A percentile compares a stretch with the other conserved stretches of the same genome.
phyloP scores from a whole-genome alignment of 1,284 basidiomycete species.

The Tilletia setariae region DNA sequence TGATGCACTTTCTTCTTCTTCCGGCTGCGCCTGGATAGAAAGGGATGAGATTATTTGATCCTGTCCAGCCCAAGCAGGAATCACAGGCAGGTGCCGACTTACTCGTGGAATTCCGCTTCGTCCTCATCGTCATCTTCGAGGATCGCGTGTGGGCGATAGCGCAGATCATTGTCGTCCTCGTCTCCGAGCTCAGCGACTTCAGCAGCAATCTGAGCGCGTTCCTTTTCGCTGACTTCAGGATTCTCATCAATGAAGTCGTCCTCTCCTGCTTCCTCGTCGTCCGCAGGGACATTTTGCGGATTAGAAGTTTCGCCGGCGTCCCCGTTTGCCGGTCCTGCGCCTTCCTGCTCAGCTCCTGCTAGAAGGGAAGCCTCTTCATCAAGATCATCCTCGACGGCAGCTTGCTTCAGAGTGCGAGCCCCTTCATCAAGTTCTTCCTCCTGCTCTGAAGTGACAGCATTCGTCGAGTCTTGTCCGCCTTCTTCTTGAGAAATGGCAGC shows the following conservation, averaged over 20 bases:
- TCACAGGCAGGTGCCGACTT: neutral
- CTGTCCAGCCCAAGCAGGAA: neutral
- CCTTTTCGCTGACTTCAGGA: neutral
- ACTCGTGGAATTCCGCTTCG: neutral
- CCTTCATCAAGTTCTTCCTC: slow-evolving; percentile 4
- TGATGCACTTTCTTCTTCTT: slow-evolving; percentile 2
- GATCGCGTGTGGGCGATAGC: neutral
- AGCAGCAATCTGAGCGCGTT: neutral
- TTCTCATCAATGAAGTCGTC: neutral
- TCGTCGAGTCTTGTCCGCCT: no score
- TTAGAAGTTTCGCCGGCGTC: neutral
- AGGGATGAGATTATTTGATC: neutral
- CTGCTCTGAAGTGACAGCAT: neutral
- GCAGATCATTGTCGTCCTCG: neutral
- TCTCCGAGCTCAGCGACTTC: slow-evolving; percentile 1
- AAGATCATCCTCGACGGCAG: neutral
- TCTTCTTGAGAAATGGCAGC: no score
- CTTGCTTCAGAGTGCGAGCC: neutral
- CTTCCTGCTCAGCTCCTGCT: neutral
- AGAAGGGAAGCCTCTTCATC: neutral
- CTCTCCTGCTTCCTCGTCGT: neutral
- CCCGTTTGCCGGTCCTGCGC: neutral
- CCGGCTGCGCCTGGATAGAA: neutral
- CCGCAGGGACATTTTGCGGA: neutral
- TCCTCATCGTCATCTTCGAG: neutral